Evolutionary conservation across 2,329 filamentous ascomycete genomes (phyloP), one percentile per base, ranked within the genome.

Genomic region (Ascochyta viciae-villosae): DNA sequence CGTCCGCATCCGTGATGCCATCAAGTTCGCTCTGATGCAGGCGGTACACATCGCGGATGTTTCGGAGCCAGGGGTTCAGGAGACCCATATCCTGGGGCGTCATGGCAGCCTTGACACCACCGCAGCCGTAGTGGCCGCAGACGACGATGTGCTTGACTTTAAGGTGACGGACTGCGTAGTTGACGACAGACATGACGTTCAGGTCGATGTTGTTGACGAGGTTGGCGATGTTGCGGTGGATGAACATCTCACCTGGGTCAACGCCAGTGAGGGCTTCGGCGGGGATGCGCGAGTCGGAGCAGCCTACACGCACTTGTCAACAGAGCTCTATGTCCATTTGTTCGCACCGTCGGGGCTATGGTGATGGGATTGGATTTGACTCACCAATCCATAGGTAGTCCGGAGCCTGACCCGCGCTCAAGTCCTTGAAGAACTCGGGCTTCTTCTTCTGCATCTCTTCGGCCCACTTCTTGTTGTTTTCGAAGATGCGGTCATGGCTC

Each of bases 11-110:
- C 4, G 46, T 50, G 35, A 75, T 67, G 8, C 33, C 58, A 48
- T 90, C 87, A 19, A 92, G 83, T 80, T 92, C 88, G 49, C 77
- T 76, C 80, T 90, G 87, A 75, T 91, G 84, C 64, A 90, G 80
- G 10, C 88, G 82, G 77, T 91, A 90, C 54, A 91, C 87, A 73
- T 91, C 88, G 55, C 88, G 85, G 69, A 91, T 90, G 77, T 90
- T 89, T 47, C 87, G 82, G 61, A 91, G 82, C 88, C 88, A 91
- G 1, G 88, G 88, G 78, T 91, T 90, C 54, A 91, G 78, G 29
- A 91, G 75, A 46, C 88, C 88, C 52, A 91, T 77, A 70, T 91
- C 87, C 73, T 87, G 84, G 65, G 87, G 84, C 0, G 87, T 89
- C 71, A 76, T 74, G 3, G 87, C 83, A 0, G 86, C 87, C 13